Evolutionary conservation across 305 asterid species (phyloP).

Genomic region (Solanum hybrid): DNA sequence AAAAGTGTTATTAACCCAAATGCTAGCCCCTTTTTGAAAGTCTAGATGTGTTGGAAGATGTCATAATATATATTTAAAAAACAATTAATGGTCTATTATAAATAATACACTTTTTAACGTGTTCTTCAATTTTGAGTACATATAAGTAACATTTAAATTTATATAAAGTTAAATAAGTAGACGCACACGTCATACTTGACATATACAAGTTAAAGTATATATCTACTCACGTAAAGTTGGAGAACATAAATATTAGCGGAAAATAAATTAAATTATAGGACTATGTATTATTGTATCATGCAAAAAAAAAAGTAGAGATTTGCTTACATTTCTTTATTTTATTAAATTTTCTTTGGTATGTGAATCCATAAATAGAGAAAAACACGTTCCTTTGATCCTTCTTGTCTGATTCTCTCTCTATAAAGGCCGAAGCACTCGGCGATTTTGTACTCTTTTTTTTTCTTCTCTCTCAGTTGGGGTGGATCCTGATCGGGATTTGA

Average conservation of each 20-base stretch:
- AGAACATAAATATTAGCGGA: too few relatives aligned
- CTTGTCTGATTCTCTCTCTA: neutral
- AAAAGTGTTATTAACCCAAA: too few relatives aligned
- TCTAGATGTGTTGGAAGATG: neutral
- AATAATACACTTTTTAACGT: too few relatives aligned
- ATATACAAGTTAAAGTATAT: too few relatives aligned
- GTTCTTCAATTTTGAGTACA: neutral
- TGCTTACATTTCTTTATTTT: neutral
- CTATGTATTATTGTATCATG: neutral
- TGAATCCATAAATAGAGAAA: conserved; percentile 1
- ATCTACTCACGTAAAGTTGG: neutral
- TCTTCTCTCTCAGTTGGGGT: neutral
- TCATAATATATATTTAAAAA: too few relatives aligned
- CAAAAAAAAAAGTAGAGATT: neutral
- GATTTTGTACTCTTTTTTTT: neutral
- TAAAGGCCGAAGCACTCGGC: neutral
- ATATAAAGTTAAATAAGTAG: too few relatives aligned
- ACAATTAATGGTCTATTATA: too few relatives aligned
- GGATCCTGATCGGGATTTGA: neutral
- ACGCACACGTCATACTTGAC: too few relatives aligned
- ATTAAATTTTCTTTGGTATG: neutral
- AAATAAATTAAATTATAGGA: neutral
- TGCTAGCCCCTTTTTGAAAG: neutral
- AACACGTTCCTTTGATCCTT: neutral
- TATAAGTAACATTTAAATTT: too few relatives aligned